Conservation (phyloP, 768 basidiomycete genomes). For the Xerocomus spinulosus region DNA sequence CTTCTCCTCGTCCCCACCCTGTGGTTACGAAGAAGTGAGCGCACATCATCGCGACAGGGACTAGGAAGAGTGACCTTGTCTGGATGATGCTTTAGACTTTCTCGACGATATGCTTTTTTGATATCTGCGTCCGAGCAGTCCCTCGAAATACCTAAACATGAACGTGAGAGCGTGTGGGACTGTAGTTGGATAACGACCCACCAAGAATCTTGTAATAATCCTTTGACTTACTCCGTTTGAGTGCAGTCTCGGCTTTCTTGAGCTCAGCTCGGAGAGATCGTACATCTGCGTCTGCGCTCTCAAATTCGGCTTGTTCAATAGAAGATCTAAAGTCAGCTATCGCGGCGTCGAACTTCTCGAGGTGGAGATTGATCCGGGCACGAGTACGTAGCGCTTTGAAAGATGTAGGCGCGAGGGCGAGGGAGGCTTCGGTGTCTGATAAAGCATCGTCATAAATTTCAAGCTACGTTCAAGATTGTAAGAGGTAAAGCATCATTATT, state of each 20-base stretch:
- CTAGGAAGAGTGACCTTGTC: conserved; percentile 55
- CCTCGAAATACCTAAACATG: conserved; percentile 34
- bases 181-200: conserved; percentile 2
- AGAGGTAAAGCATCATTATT: neutral
- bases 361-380: conserved; percentile 69
- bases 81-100: conserved; percentile 81
- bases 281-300: conserved; percentile 60
- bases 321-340: conserved; percentile 78
- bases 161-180: neutral
- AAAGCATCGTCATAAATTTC: conserved; percentile 65
- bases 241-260: conserved; percentile 73
- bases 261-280: conserved; percentile 60
- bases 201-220: conserved; percentile 83
- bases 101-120: conserved; percentile 87
- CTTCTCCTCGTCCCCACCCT: conserved; percentile 94
- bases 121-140: conserved; percentile 70
- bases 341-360: conserved; percentile 69
- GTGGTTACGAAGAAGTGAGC: conserved; percentile 9
- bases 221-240: conserved; percentile 87
- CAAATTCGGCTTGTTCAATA: conserved; percentile 64
- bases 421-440: conserved; percentile 63
- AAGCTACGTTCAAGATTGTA: conserved; percentile 40
- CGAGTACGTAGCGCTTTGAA: conserved; percentile 88
- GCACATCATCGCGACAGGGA: neutral
- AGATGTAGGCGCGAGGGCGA: conserved; percentile 55